Base-by-base conservation (phyloP, 768 basidiomycete genomes). In the Leucocoprinus birnbaumii region DNA sequence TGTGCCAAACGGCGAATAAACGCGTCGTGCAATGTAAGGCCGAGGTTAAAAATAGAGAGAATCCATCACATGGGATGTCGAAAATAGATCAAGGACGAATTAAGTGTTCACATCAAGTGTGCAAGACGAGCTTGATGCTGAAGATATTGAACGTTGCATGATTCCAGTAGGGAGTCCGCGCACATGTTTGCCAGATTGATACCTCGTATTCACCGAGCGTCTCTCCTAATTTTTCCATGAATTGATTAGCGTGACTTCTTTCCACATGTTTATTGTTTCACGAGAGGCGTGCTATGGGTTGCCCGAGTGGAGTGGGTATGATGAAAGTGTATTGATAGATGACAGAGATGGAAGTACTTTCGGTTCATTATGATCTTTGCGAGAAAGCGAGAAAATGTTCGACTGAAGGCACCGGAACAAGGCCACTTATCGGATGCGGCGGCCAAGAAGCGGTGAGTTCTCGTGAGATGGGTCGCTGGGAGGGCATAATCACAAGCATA, bases 1-100 rank as follows among this genome's bases (percentile, higher is more conserved):
- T 53, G 19, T 27, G 43, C 35, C 6, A 42, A 53, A 31, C 22
- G 42, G 51, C 41, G 27, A 53, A 53, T 27, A 43, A 11, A 31
- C 11, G 31, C 31, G 11, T 44, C 26, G 31, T 52, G 24, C 51
- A 42, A 19, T 31, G 19, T n/a, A 53, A 53, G 41, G 26, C 37
- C 21, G 21, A 14, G 26, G 41, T 42, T 53, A 44, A 44, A 53
- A 53, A 45, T 53, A 53, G 35, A n/a, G 21, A 22, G 44, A 7
- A 37, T 46, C 24, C 38, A 51, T 53, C 51, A 53, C 41, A 53
- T 53, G 51, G 21, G 9, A 34, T 25, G 34, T 8, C 41, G 26
- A 52, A 34, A 25, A 34, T 52, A 7, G 19, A 22, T 16, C 25
- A 11, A 31, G 31, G 31, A 11, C 31, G 5, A 31, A 31, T 5